Evolutionary conservation across 345 rosid genomes (phyloP).

Genomic region (Gossypium australe): DNA sequence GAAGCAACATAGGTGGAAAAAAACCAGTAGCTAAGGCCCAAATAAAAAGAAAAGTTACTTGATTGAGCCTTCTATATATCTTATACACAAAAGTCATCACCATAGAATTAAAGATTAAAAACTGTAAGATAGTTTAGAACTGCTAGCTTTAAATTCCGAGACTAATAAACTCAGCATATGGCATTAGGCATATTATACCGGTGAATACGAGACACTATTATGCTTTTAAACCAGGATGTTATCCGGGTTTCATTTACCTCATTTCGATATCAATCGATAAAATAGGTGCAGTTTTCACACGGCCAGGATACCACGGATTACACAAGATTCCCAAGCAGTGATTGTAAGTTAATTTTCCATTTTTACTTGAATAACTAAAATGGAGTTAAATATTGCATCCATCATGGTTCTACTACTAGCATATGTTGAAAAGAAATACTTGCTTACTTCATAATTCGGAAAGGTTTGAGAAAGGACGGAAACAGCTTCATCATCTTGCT

Average conservation of each 20-base stretch:
- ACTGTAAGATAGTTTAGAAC: too few species aligned
- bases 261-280: neutral
- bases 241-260: neutral
- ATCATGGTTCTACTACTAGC: neutral
- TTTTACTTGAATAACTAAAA: neutral
- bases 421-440: slow-evolving; percentile 6
- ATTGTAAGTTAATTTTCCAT: neutral
- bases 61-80: too few species aligned
- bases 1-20: neutral
- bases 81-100: too few species aligned
- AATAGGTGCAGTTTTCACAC: too few species aligned
- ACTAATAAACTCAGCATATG: neutral
- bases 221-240: neutral
- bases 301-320: neutral
- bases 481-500: slow-evolving; percentile 77
- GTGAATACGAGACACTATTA: neutral
- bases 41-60: too few species aligned
- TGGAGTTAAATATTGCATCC: neutral
- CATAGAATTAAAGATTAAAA: too few species aligned
- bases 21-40: neutral
- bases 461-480: slow-evolving; percentile 60
- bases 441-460: slow-evolving; percentile 56
- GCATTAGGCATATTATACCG: neutral
- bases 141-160: too few species aligned
- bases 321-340: neutral